phyloP scores from a whole-genome alignment of 495 filamentous ascomycete species.

The Penicillium riverlandense region DNA sequence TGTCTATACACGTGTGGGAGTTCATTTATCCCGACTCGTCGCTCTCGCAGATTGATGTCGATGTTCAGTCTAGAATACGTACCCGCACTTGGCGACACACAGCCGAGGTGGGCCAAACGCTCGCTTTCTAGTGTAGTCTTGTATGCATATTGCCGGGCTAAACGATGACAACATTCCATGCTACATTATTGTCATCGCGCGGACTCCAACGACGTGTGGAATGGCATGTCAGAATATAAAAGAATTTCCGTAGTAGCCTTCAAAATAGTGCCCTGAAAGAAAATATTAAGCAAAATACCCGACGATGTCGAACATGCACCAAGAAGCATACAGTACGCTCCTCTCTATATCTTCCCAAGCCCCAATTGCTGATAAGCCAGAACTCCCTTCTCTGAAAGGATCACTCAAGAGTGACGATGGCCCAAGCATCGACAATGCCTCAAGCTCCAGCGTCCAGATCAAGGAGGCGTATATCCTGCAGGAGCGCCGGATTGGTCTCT shows the following conservation, averaged over 20 bases:
- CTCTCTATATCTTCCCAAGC: too few species aligned
- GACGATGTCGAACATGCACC: neutral
- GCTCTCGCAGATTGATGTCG: too few species aligned
- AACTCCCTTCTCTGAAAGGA: too few species aligned
- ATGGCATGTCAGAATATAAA: neutral
- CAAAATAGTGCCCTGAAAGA: neutral
- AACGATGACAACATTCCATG: conserved; percentile 7
- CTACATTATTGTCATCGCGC: conserved; percentile 5
- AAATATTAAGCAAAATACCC: neutral
- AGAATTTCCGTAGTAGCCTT: neutral
- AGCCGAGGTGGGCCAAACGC: too few species aligned
- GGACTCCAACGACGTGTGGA: too few species aligned
- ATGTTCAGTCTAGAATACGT: too few species aligned
- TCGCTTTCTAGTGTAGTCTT: neutral
- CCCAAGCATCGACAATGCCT: conserved; percentile 1
- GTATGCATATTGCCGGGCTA: neutral
- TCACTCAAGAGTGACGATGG: neutral
- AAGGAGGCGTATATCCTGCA: conserved; percentile 17
- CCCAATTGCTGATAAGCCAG: too few species aligned
- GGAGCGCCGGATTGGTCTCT: conserved; percentile 16
- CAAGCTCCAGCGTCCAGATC: conserved; percentile 1
- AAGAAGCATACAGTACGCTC: neutral
- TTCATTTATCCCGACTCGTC: too few species aligned
- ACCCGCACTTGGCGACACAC: too few species aligned
- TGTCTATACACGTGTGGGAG: too few species aligned